Base-by-base conservation (phyloP, 495 filamentous ascomycete genomes). In the Xylaria venustula region DNA sequence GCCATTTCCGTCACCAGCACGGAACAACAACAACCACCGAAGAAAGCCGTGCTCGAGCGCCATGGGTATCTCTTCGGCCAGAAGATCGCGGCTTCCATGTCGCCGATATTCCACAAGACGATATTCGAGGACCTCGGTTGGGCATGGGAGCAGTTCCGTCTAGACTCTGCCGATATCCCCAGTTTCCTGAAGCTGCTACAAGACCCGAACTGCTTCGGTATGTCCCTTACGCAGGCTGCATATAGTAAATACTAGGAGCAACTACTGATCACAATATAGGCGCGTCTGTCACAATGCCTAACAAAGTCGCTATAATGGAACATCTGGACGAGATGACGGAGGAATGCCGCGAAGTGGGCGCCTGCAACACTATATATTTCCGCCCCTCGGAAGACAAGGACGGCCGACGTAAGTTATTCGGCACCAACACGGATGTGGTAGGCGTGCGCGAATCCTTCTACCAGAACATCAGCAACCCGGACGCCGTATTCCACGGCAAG, bases 371-470 rank as follows among this genome's bases (percentile, higher is more conserved):
- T 8, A 80, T 92, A 49, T 92, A 88, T 78, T 65, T 86, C 32
- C 78, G 15, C 11, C 44, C 45, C 0, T 23, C 28, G 8, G 55
- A 26, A 17, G 34, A 58, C 45, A 2, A 37, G 8, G 58, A 60
- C 2, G 69, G 70, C 32, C 77, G 79, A 40, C 70, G 73, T 1
- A 73, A 73, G 34, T 62, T 75, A 30, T 83, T 83, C 63, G 89
- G 88, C 23, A 88, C 88, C 41, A 91, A 92, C 77, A 91, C 89
- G 20, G 88, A 92, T 71, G 88, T 86, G 54, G 83, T 88, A 61
- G 89, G 88, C 17, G 84, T 91, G 58, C 83, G 86, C 25, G 85
- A 90, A 63, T 83, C 86, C 3, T 85, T 91, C 63, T 71, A 81
- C 37, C 81, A 86, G 65, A 89, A 89, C 69, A 71, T 84, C 7